Base-by-base conservation (phyloP, 2,329 filamentous ascomycete genomes). In the Decorospora gaudefroyi region DNA sequence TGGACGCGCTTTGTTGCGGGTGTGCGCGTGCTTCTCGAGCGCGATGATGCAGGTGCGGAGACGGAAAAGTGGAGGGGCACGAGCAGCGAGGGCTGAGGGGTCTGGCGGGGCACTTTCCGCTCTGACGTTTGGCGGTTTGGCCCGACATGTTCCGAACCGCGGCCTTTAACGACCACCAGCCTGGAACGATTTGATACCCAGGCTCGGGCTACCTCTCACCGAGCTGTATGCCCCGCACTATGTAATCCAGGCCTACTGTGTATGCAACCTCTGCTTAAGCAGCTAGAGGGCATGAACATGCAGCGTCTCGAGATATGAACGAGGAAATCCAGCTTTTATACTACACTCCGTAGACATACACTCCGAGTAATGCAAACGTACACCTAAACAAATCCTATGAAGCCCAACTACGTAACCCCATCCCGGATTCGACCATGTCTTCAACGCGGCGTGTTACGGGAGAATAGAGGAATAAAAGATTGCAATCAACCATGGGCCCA, bases 311-410 rank as follows among this genome's bases (percentile, higher is more conserved):
- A n/a, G n/a, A n/a, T n/a, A n/a, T n/a, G n/a, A n/a, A n/a, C n/a
- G 17, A 23, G 26, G 33, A 51, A 51, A 53, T 42, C 38, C 49
- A 37, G 32, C 34, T 58, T 62, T 56, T 61, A 61, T 53, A 61
- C 55, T 63, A 65, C 55, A 57, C 45, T 32, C 53, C 42, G 46
- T 62, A 67, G 57, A 64, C 51, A 55, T 62, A 65, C 61, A 61
- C 53, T 47, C 56, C 49, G 40, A 42, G 42, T 49, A 42, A 63
- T 62, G 56, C 59, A 62, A 58, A 59, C 57, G 45, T 62, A 64
- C 52, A 53, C 33, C 45, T 45, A 46, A 55, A 49, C 30, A 55
- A n/a, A 38, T 39, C 46, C 44, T 45, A 51, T 51, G 17, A 10
- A 30, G 32, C 19, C 40, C 25, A 36, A 27, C 30, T 28, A 26